Evolutionary conservation across 2,329 filamentous ascomycete species (phyloP).

Genomic region (Metarhizium sp.): DNA sequence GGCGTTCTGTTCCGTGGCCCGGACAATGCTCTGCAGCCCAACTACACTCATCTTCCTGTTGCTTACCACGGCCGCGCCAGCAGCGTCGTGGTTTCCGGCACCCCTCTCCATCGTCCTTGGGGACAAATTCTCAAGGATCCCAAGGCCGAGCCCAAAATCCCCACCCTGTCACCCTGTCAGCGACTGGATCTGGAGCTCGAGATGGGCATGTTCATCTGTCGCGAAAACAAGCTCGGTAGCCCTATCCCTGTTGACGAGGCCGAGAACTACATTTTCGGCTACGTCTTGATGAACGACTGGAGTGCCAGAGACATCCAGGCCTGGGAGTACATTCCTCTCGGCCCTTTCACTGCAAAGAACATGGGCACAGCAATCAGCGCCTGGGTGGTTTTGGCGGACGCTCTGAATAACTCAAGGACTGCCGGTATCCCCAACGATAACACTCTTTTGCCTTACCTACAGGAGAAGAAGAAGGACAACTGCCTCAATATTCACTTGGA

Average conservation of each 20-base stretch:
- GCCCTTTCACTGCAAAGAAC: constrained; percentile 54
- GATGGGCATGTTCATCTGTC: constrained; percentile 65
- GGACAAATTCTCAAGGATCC: constrained; percentile 55
- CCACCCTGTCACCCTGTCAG: constrained; percentile 49
- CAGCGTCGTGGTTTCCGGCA: constrained; percentile 66
- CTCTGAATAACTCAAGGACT: constrained; percentile 28
- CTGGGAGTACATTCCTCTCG: constrained; percentile 52
- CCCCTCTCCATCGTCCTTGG: constrained; percentile 60
- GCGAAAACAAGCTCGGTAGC: constrained; percentile 55
- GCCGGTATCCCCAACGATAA: constrained; percentile 22
- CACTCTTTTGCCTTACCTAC: constrained; percentile 34
- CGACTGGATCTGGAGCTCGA: constrained; percentile 71
- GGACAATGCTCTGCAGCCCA: constrained; percentile 66
- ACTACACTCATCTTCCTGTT: constrained; percentile 73
- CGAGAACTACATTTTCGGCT: constrained; percentile 61
- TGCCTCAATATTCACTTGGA: constrained; percentile 28
- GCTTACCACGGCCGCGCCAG: constrained; percentile 74
- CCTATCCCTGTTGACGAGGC: constrained; percentile 59
- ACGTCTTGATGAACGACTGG: constrained; percentile 58
- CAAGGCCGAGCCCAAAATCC: constrained; percentile 42
- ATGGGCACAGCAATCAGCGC: constrained; percentile 51
- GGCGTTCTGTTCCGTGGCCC: constrained; percentile 66
- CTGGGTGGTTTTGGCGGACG: constrained; percentile 54
- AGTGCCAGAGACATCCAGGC: constrained; percentile 52
- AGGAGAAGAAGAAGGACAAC: constrained; percentile 38